phyloP scores from a whole-genome alignment of 23 red algal species.

The Cyanidium caldarium region DNA sequence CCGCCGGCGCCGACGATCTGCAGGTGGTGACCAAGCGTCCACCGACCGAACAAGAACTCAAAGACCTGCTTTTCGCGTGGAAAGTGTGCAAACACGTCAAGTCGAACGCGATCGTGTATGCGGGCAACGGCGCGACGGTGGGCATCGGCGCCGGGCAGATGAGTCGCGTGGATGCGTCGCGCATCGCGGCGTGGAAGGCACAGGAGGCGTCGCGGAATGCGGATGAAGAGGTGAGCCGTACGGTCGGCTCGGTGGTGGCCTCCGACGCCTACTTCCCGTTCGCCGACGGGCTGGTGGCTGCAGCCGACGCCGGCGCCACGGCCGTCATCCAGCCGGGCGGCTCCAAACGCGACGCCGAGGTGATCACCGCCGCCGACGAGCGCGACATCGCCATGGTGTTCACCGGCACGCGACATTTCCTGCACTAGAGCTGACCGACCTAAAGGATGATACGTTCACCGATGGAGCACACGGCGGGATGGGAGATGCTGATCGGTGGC shows the following conservation, averaged over 20 bases:
- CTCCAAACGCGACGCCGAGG: slow-evolving; percentile 85
- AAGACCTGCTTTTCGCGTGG: slow-evolving; percentile 87
- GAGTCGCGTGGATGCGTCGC: slow-evolving; percentile 90
- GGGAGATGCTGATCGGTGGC: no score
- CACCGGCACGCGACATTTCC: slow-evolving; percentile 83
- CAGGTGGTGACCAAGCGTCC: slow-evolving; percentile 75
- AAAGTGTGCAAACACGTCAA: slow-evolving; percentile 96
- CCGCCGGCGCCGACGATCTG: slow-evolving; percentile 28
- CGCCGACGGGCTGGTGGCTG: slow-evolving; percentile 62
- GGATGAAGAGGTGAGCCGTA: slow-evolving; percentile 51
- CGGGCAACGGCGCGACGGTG: slow-evolving; percentile 43
- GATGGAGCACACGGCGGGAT: no score
- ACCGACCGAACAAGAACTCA: slow-evolving; percentile 64
- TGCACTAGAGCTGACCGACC: no score
- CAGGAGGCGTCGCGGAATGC: slow-evolving; percentile 44
- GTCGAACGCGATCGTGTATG: slow-evolving; percentile 97
- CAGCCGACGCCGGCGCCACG: slow-evolving; percentile 67
- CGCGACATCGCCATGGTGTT: slow-evolving; percentile 69
- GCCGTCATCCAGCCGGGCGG: slow-evolving; percentile 95
- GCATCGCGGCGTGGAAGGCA: slow-evolving; percentile 93
- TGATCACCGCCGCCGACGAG: slow-evolving; percentile 87
- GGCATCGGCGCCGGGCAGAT: slow-evolving; percentile 95
- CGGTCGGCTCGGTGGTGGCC: slow-evolving; percentile 53
- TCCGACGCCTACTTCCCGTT: slow-evolving; percentile 98
- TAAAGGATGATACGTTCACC: no score